Percentiles rank a stretch among this genome's conserved stretches.
phyloP scores from a whole-genome alignment of 2,329 filamentous ascomycete genomes.

The Colletotrichum zoysiae region DNA sequence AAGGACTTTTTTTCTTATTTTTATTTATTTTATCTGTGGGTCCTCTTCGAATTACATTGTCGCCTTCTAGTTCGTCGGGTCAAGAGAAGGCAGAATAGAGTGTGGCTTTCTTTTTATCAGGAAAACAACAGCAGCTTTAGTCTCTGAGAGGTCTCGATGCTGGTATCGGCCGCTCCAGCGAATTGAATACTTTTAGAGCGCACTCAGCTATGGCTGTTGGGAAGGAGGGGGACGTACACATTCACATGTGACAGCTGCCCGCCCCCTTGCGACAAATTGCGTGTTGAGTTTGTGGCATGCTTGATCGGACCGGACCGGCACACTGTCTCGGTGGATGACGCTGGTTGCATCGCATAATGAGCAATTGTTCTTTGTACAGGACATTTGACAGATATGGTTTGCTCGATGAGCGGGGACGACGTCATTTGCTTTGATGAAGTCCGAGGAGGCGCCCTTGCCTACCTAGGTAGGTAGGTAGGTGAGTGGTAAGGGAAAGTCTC shows the following conservation, averaged over 20 bases:
- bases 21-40: constrained; percentile 24
- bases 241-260: constrained; percentile 16
- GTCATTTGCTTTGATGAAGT: constrained; percentile 21
- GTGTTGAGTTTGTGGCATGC: constrained; percentile 13
- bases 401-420: constrained; percentile 6
- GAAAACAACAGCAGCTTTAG: constrained; percentile 31
- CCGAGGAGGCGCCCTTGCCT: background rate
- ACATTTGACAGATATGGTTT: background rate
- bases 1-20: constrained; percentile 13
- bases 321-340: constrained; percentile 28
- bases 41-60: constrained; percentile 35
- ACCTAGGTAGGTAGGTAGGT: no score
- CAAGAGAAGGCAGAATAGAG: constrained; percentile 31
- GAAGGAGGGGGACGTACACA: background rate
- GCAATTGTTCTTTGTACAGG: background rate
- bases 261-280: background rate
- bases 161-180: constrained; percentile 39
- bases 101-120: constrained; percentile 24
- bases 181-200: constrained; percentile 41
- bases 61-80: constrained; percentile 31
- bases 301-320: constrained; percentile 27
- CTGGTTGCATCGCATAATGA: background rate
- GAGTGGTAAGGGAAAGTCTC: background rate
- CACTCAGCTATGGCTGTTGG: background rate
- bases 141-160: constrained; percentile 38